Percentiles rank a stretch among this genome's conserved stretches.
These are phyloP conservation scores for Tuber brumale DNA, from an alignment of 495 filamentous ascomycete genomes.

Conservation along the genomic window DNA sequence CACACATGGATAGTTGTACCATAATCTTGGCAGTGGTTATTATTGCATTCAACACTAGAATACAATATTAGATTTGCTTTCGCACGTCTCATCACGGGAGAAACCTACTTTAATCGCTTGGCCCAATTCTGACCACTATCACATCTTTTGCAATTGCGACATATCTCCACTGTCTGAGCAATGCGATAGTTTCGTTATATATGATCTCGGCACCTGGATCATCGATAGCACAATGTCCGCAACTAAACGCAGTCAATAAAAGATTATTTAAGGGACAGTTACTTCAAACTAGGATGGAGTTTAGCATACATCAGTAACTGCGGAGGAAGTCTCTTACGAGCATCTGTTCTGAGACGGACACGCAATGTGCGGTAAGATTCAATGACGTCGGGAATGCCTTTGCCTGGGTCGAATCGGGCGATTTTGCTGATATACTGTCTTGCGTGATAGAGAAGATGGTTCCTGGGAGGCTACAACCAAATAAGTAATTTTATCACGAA, in stretches of 20 bases:
- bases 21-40: slow-evolving; percentile 65
- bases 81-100: neutral
- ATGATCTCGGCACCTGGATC: slow-evolving; percentile 72
- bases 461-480: slow-evolving; percentile 44
- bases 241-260: slow-evolving; percentile 33
- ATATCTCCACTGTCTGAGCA: slow-evolving; percentile 54
- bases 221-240: slow-evolving; percentile 76
- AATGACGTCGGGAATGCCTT: slow-evolving; percentile 75
- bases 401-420: slow-evolving; percentile 78
- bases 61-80: neutral
- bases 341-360: slow-evolving; percentile 49
- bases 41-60: slow-evolving; percentile 61
- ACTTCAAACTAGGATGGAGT: too few relatives aligned
- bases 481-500: slow-evolving; percentile 11
- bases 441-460: slow-evolving; percentile 59
- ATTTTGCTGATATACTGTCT: slow-evolving; percentile 77
- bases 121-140: slow-evolving; percentile 68
- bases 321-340: slow-evolving; percentile 50
- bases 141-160: slow-evolving; percentile 52
- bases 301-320: slow-evolving; percentile 69
- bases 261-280: neutral
- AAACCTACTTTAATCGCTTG: slow-evolving; percentile 58
- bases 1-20: slow-evolving; percentile 72
- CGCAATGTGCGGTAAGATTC: slow-evolving; percentile 71
- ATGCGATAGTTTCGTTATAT: slow-evolving; percentile 61